Base-by-base conservation (phyloP, 768 basidiomycete genomes). In the Auricularia heimuer region DNA sequence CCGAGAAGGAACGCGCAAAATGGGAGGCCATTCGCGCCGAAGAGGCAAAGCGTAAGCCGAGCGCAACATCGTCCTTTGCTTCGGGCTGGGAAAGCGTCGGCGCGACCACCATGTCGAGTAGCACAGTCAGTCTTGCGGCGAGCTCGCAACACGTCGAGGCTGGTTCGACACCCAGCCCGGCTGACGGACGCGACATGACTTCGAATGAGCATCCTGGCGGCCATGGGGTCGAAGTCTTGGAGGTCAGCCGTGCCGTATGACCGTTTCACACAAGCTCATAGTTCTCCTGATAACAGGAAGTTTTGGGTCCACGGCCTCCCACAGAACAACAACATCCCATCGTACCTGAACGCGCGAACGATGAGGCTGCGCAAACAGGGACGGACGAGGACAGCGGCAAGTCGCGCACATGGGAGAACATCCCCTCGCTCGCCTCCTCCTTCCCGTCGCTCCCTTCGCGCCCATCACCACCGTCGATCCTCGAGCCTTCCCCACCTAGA, bases 361-460 rank as follows among this genome's bases (percentile, higher is more conserved):
- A 37, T 54, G 34, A 64, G 39, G 36, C 11, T 1, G 4, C 24
- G 3, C n/a, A 35, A 44, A 37, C 39, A 16, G 29, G 35, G 14
- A 42, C 60, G 35, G 21, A 39, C 62, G 39, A 65, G 60, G 29
- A 45, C 39, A 37, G 64, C 60, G 14, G 58, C 64, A 60, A 60
- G 34, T 60, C 56, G 24, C 24, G 34, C 24, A 51, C 47, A 18
- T 60, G 64, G 91, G 90, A 90, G 72, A 82, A 90, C 65, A 77
- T 92, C 44, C 80, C 85, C 56, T 82, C 72, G 2, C 82, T 83
- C 1, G 67, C 70, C 11, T 78, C 81, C 1, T 93, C 91, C 3
- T 89, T 83, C 73, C 91, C 91, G n/a, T 92, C 92, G 67, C 78
- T 90, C 77, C 82, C 87, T 34, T 88, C 86, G 74, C 88, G 63